Conservation (phyloP, 106 monocot genomes). For the Apostasia ramifera region DNA sequence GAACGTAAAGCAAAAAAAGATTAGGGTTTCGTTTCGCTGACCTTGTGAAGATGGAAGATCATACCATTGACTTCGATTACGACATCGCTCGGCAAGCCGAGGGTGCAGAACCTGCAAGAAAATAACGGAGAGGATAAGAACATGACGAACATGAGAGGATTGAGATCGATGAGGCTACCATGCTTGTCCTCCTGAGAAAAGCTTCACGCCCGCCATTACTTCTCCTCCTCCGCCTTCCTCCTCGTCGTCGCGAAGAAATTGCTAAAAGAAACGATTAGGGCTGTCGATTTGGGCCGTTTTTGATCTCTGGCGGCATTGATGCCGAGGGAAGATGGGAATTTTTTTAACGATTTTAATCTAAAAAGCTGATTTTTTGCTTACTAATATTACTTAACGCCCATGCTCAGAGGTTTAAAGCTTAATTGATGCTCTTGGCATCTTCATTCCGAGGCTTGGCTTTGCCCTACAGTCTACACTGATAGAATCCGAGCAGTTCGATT, state of each 20-base stretch:
- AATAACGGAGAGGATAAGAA: background rate
- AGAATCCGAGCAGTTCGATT: too few species aligned
- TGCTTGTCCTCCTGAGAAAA: constrained; percentile 47
- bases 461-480: too few species aligned
- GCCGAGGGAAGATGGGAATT: background rate
- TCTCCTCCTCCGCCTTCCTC: background rate
- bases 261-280: background rate
- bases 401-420: too few species aligned
- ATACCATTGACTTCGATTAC: constrained; percentile 66
- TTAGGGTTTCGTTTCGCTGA: constrained; percentile 13
- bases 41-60: constrained; percentile 94
- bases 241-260: background rate
- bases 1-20: background rate
- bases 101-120: constrained; percentile 64
- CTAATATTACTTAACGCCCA: too few species aligned
- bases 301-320: background rate
- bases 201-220: constrained; percentile 40
- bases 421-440: too few species aligned
- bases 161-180: constrained; percentile 26
- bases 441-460: too few species aligned
- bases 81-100: constrained; percentile 90
- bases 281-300: background rate
- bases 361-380: background rate
- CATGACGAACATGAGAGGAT: background rate
- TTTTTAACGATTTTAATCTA: background rate